Evolutionary conservation across 192 early-diverging fungal species (phyloP).

Genomic region (Linnemannia exigua): DNA sequence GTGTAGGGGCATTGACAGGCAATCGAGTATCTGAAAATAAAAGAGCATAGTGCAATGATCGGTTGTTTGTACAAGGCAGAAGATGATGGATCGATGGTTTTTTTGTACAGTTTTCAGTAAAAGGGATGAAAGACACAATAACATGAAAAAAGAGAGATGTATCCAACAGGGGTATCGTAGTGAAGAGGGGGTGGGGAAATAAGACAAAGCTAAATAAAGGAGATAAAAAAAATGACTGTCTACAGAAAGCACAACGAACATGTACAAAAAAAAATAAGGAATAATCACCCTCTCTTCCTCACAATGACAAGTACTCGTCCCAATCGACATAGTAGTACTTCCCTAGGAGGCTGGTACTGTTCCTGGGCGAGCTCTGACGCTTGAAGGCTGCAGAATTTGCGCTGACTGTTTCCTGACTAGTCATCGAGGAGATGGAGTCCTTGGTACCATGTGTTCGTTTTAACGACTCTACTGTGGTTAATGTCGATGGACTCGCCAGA

Average conservation of each 20-base stretch:
- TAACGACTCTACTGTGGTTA: too few species aligned
- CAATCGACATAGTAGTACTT: slow-evolving; percentile 57
- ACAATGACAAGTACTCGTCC: slow-evolving; percentile 51
- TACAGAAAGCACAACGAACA: not conserved
- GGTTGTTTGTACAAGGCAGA: too few species aligned
- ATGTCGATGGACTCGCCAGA: not conserved
- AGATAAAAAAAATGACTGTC: not conserved
- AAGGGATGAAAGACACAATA: not conserved
- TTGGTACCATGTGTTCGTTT: slow-evolving; percentile 21
- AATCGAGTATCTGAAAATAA: not conserved
- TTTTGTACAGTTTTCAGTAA: slow-evolving; percentile 21
- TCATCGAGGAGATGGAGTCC: slow-evolving; percentile 9
- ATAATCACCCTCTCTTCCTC: not conserved
- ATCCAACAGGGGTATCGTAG: slow-evolving; percentile 11
- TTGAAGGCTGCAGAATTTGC: slow-evolving; percentile 8
- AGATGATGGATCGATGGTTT: not conserved
- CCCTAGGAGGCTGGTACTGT: slow-evolving; percentile 39
- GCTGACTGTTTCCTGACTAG: slow-evolving; percentile 17
- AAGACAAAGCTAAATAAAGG: slow-evolving; percentile 10
- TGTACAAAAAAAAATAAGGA: not conserved
- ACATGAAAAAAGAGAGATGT: too few species aligned
- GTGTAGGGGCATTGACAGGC: too few species aligned
- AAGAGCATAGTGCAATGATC: not conserved
- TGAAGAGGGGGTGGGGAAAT: not conserved
- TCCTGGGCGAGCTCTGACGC: slow-evolving; percentile 44